Conservation (phyloP, 495 filamentous ascomycete genomes). For the Xylaria bambusicola region DNA sequence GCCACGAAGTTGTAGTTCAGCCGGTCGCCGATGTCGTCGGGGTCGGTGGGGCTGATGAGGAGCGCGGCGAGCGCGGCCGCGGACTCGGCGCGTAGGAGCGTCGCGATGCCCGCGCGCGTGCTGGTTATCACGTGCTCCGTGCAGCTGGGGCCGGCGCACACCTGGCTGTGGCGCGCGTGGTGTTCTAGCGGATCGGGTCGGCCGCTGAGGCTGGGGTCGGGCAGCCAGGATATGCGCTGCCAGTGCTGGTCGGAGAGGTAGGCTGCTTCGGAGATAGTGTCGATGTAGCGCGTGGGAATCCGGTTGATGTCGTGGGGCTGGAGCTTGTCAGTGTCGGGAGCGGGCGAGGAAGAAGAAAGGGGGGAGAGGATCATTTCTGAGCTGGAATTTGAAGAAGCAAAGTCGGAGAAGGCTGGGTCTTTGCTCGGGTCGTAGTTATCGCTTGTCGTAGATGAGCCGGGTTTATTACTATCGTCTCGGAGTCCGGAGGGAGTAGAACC, state of each 20-base stretch:
- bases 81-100: constrained; percentile 14
- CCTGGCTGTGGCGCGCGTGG: not conserved
- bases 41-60: not conserved
- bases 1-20: constrained; percentile 24
- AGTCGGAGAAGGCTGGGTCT: no score
- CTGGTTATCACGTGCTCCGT: not conserved
- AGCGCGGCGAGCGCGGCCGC: constrained; percentile 12
- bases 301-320: constrained; percentile 17
- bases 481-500: no score
- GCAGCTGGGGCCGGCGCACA: not conserved
- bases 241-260: not conserved
- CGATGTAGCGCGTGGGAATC: constrained; percentile 8
- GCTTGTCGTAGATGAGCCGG: no score
- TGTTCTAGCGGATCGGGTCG: not conserved
- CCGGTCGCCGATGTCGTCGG: not conserved
- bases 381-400: no score
- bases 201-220: not conserved
- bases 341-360: no score
- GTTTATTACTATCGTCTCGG: no score
- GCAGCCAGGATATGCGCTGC: constrained; percentile 22
- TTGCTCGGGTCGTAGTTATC: no score
- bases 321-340: constrained; percentile 16
- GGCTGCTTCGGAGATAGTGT: not conserved
- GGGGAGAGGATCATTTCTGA: no score
- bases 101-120: constrained; percentile 7